Conservation (phyloP, 2,329 filamentous ascomycete species). For the Cordyceps farinosa region DNA sequence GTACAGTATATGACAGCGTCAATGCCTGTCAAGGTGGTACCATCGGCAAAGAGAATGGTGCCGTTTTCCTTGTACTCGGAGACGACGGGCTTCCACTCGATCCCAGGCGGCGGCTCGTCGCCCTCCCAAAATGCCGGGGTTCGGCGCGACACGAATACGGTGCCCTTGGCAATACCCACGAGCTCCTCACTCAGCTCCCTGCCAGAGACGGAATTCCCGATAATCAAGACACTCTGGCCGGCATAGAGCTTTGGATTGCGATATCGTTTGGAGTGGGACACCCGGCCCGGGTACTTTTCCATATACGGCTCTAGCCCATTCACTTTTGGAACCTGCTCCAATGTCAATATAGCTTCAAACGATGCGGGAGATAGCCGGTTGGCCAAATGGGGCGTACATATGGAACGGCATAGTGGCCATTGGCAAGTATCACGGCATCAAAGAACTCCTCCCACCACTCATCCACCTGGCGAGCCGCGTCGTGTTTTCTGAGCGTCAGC, state of each 20-base stretch:
- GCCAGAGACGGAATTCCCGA: conserved; percentile 45
- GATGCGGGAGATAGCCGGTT: not conserved
- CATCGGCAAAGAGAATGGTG: conserved; percentile 39
- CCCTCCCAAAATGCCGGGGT: conserved; percentile 50
- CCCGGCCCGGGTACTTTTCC: conserved; percentile 36
- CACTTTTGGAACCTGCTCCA: not conserved
- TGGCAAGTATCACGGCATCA: conserved; percentile 42
- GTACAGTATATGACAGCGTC: conserved; percentile 32
- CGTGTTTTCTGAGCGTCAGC: conserved; percentile 45
- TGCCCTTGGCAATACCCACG: conserved; percentile 33
- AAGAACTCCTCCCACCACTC: conserved; percentile 53
- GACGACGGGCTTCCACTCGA: conserved; percentile 54
- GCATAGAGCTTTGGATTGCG: conserved; percentile 35
- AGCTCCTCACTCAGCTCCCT: conserved; percentile 40
- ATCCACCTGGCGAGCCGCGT: conserved; percentile 41
- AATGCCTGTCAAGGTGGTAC: conserved; percentile 24
- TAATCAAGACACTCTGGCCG: conserved; percentile 34
- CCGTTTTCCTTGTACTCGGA: conserved; percentile 40
- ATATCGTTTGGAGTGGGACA: conserved; percentile 45
- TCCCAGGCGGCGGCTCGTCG: conserved; percentile 40
- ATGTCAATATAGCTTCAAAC: not conserved
- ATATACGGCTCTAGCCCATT: conserved; percentile 10
- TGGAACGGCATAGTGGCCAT: conserved; percentile 43
- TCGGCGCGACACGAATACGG: conserved; percentile 51
- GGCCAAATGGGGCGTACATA: conserved; percentile 35